Evolutionary conservation across 2,329 filamentous ascomycete genomes (phyloP).

Genomic region (Fusarium nurragi): DNA sequence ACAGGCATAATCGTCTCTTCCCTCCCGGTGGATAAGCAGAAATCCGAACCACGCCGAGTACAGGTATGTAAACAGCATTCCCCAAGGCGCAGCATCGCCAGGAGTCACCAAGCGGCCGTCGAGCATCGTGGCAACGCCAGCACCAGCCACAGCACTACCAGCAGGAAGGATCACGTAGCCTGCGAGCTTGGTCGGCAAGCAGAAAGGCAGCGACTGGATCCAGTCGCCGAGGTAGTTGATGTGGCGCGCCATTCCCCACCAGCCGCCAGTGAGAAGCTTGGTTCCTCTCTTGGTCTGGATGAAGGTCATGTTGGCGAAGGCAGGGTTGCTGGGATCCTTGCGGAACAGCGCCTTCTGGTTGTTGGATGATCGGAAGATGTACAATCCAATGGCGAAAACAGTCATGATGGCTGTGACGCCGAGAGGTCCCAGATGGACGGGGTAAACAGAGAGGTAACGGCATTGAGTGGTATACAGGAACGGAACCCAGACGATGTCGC

Average conservation of each 20-base stretch:
- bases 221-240: slow-evolving; percentile 96
- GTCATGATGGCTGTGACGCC: slow-evolving; percentile 71
- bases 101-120: slow-evolving; percentile 71
- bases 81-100: slow-evolving; percentile 80
- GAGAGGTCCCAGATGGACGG: slow-evolving; percentile 73
- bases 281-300: slow-evolving; percentile 85
- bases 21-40: slow-evolving; percentile 82
- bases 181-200: slow-evolving; percentile 81
- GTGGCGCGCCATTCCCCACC: slow-evolving; percentile 90
- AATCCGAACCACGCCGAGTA: slow-evolving; percentile 90
- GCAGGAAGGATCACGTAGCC: slow-evolving; percentile 76
- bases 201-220: slow-evolving; percentile 89
- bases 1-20: slow-evolving; percentile 88
- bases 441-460: slow-evolving; percentile 83
- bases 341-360: slow-evolving; percentile 94
- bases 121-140: slow-evolving; percentile 62
- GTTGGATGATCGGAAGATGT: slow-evolving; percentile 89
- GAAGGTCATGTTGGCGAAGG: slow-evolving; percentile 78
- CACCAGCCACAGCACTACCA: slow-evolving; percentile 51
- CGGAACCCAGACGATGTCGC: slow-evolving; percentile 89
- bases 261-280: slow-evolving; percentile 81
- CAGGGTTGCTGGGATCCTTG: slow-evolving; percentile 80
- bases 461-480: slow-evolving; percentile 86
- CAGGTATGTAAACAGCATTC: slow-evolving; percentile 89
- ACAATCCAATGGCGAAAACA: slow-evolving; percentile 75